These are phyloP conservation scores for Aleurites moluccanus DNA, from an alignment of 441 rosid genomes.

Conservation along the genomic window DNA sequence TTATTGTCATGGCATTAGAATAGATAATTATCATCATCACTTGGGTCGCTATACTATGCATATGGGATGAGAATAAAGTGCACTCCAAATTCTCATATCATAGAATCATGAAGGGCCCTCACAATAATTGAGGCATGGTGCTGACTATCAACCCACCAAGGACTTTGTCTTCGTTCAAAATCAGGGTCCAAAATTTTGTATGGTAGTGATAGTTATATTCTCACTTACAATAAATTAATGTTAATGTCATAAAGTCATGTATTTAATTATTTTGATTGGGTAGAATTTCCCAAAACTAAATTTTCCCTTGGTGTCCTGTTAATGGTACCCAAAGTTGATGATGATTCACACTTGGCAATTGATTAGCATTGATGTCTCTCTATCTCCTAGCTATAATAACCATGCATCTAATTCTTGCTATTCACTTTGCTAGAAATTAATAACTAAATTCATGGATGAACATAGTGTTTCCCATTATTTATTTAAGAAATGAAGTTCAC, in stretches of 20 bases:
- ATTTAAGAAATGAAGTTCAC: no score
- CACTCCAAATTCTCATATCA: background rate
- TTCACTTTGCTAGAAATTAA: no score
- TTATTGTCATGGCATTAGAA: background rate
- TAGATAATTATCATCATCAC: background rate
- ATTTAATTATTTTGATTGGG: background rate
- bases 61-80: constrained; percentile 23
- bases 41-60: constrained; percentile 13
- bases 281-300: background rate
- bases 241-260: no score
- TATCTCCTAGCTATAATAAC: no score
- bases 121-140: background rate
- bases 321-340: background rate
- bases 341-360: constrained; percentile 4
- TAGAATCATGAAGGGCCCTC: constrained; percentile 7
- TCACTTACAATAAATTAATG: background rate
- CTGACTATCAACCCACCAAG: constrained; percentile 18
- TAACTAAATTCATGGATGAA: no score
- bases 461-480: no score
- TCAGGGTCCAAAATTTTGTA: constrained; percentile 1
- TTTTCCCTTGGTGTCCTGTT: background rate
- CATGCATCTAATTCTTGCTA: no score
- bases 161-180: constrained; percentile 13
- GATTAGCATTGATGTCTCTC: background rate
- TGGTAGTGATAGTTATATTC: background rate